phyloP scores from a whole-genome alignment of 23 red algal species.

The Rhodosorus marinus region DNA sequence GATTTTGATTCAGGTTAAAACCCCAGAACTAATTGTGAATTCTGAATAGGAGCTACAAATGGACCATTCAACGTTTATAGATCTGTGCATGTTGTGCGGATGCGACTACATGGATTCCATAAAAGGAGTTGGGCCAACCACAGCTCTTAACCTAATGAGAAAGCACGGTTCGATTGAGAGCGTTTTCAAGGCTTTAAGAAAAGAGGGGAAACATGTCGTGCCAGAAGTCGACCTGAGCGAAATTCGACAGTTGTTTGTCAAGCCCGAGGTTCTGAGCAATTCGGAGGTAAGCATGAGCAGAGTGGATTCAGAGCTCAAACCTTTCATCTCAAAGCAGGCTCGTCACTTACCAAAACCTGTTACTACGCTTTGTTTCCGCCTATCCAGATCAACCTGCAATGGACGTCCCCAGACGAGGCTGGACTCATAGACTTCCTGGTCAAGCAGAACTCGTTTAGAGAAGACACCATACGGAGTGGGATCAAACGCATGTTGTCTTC shows the following conservation, averaged over 20 bases:
- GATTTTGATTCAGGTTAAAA: background rate
- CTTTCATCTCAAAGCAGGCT: too few species aligned
- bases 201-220: slow-evolving; percentile 19
- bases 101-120: slow-evolving; percentile 90
- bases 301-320: too few species aligned
- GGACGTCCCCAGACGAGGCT: slow-evolving; percentile 48
- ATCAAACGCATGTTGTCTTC: slow-evolving; percentile 46
- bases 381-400: slow-evolving; percentile 43
- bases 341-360: too few species aligned
- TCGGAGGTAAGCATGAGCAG: too few species aligned
- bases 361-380: too few species aligned
- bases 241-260: slow-evolving; percentile 46
- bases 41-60: slow-evolving; percentile 58
- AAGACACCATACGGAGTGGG: slow-evolving; percentile 52
- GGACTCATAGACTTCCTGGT: slow-evolving; percentile 62
- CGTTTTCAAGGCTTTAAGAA: slow-evolving; percentile 19
- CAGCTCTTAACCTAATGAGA: slow-evolving; percentile 54
- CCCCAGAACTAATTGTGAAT: background rate
- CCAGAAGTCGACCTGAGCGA: slow-evolving; percentile 52
- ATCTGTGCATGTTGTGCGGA: slow-evolving; percentile 93
- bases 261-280: slow-evolving; percentile 32
- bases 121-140: slow-evolving; percentile 56
- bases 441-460: slow-evolving; percentile 70
- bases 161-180: slow-evolving; percentile 40
- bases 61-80: slow-evolving; percentile 81